These are phyloP conservation scores for Glycine soja DNA, from an alignment of 306 rosid genomes.

Conservation along the genomic window DNA sequence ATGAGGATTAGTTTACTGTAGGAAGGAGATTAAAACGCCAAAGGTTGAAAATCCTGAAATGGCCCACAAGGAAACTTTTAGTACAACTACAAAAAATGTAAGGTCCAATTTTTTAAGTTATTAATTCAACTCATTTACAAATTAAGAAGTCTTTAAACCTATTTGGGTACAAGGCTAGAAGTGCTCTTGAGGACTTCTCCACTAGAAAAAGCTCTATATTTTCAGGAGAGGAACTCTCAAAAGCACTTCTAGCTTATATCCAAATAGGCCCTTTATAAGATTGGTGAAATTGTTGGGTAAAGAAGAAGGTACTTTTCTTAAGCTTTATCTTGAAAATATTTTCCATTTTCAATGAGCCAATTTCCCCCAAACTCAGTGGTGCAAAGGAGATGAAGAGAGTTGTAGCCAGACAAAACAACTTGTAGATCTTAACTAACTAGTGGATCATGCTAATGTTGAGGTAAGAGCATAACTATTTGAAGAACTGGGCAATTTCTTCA, in stretches of 20 bases:
- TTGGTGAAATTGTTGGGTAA: not conserved
- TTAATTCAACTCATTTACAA: slow-evolving; percentile 11
- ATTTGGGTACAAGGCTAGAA: too few species aligned
- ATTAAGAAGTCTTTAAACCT: not conserved
- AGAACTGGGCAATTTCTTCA: slow-evolving; percentile 13
- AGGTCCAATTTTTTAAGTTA: slow-evolving; percentile 3
- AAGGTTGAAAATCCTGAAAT: slow-evolving; percentile 82
- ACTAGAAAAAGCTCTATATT: too few species aligned
- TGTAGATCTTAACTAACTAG: slow-evolving; percentile 52
- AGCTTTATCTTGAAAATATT: slow-evolving; percentile 27
- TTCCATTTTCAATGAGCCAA: slow-evolving; percentile 81
- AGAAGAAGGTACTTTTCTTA: not conserved
- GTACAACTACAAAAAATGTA: slow-evolving; percentile 91
- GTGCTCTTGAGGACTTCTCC: too few species aligned
- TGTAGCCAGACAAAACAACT: slow-evolving; percentile 55
- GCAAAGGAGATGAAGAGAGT: slow-evolving; percentile 64
- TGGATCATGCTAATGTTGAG: slow-evolving; percentile 53
- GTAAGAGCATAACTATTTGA: slow-evolving; percentile 44
- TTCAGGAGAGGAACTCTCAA: too few species aligned
- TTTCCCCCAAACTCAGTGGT: slow-evolving; percentile 67
- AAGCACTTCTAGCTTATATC: too few species aligned
- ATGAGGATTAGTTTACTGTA: slow-evolving; percentile 51
- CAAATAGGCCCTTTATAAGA: not conserved
- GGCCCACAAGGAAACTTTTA: slow-evolving; percentile 96
- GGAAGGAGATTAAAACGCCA: slow-evolving; percentile 93